Conservation (phyloP, 2,329 filamentous ascomycete species). For the Phaeophleospora eucalypticola region DNA sequence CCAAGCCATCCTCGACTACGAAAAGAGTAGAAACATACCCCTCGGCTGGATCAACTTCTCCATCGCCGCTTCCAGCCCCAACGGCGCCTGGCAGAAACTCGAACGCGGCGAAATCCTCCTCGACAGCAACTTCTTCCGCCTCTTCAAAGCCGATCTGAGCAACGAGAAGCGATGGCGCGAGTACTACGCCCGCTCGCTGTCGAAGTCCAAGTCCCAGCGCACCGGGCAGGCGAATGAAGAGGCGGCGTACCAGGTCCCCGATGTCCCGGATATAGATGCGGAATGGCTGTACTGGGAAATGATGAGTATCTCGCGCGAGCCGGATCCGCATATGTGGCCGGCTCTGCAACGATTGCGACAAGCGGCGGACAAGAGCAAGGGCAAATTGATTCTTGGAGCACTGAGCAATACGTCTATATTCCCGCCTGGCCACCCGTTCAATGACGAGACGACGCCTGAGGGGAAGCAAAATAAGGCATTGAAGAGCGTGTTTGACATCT, state of each 20-base stretch:
- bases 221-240: conserved; percentile 43
- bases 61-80: conserved; percentile 71
- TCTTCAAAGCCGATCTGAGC: conserved; percentile 71
- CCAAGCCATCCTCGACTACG: conserved; percentile 89
- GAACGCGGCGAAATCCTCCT: conserved; percentile 79
- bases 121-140: conserved; percentile 68
- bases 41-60: conserved; percentile 88
- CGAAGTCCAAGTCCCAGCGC: conserved; percentile 19
- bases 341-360: conserved; percentile 65
- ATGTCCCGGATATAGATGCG: conserved; percentile 69
- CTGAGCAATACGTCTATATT: conserved; percentile 89
- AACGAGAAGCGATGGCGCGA: conserved; percentile 63
- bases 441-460: conserved; percentile 43
- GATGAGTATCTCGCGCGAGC: conserved; percentile 68
- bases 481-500: conserved; percentile 72
- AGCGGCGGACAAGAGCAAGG: conserved; percentile 27
- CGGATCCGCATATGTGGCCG: conserved; percentile 86
- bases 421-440: conserved; percentile 67
- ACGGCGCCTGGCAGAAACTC: conserved; percentile 82
- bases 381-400: conserved; percentile 68
- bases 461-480: conserved; percentile 49
- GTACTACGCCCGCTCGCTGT: conserved; percentile 43
- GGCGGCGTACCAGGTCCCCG: conserved; percentile 43
- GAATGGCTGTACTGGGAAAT: conserved; percentile 83
- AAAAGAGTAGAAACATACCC: conserved; percentile 70